These are phyloP conservation scores for Saturnispora quitensis DNA, from an alignment of 805 yeast species.

Conservation along the genomic window DNA sequence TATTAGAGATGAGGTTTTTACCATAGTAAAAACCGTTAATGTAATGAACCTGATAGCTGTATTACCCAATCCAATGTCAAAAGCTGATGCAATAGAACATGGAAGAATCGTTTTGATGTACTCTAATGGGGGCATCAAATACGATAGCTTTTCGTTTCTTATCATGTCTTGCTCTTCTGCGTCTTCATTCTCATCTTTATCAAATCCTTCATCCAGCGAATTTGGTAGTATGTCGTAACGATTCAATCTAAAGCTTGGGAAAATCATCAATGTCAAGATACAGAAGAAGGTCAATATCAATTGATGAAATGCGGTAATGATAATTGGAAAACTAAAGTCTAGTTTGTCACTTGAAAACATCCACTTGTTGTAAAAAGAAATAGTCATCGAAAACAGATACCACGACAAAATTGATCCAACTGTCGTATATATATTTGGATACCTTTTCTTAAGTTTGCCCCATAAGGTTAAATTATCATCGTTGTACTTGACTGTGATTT, in stretches of 20 bases:
- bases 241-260: conserved; percentile 42
- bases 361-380: conserved; percentile 89
- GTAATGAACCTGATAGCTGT: conserved; percentile 72
- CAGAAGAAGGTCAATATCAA: conserved; percentile 52
- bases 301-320: conserved; percentile 83
- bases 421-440: conserved; percentile 24
- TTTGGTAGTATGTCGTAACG: not conserved
- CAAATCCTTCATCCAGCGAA: not conserved
- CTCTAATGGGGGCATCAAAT: conserved; percentile 27
- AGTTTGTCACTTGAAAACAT: conserved; percentile 77
- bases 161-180: not conserved
- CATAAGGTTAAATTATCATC: not conserved
- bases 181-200: conserved; percentile 3
- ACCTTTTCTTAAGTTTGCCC: conserved; percentile 12
- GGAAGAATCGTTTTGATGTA: conserved; percentile 59
- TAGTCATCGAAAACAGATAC: conserved; percentile 61
- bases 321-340: conserved; percentile 73
- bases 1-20: conserved; percentile 79
- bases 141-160: conserved; percentile 6
- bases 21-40: conserved; percentile 82
- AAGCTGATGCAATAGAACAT: conserved; percentile 80
- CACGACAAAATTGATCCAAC: conserved; percentile 33
- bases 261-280: conserved; percentile 32
- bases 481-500: not conserved
- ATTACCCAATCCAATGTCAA: conserved; percentile 91